Evolutionary conservation across 169 alveolate species (phyloP).

Genomic region (Toxoplasma gondii): DNA sequence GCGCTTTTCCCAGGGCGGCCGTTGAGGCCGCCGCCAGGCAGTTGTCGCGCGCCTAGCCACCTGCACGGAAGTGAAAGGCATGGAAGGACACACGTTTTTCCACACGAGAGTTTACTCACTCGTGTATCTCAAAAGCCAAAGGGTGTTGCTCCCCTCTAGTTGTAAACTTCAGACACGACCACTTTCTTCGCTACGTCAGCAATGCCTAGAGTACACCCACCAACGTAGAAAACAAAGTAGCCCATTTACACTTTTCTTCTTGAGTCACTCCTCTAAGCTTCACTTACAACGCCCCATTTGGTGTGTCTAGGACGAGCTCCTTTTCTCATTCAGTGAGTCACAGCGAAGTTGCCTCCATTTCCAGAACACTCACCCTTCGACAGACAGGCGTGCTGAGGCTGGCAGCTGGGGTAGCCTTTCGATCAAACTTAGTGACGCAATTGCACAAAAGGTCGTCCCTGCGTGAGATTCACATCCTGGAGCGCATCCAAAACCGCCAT

Average conservation of each 20-base stretch:
- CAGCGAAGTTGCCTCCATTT: no score
- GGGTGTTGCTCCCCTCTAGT: no score
- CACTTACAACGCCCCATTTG: no score
- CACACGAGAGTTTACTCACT: neutral
- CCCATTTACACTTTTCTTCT: no score
- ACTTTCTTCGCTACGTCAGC: no score
- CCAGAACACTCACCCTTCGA: constrained; percentile 5
- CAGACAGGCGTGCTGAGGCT: neutral
- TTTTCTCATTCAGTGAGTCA: no score
- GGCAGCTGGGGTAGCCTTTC: neutral
- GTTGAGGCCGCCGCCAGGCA: constrained; percentile 65
- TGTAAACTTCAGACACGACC: neutral
- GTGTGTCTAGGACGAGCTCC: no score
- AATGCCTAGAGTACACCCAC: no score
- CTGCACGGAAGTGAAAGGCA: constrained; percentile 31
- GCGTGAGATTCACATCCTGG: constrained; percentile 38
- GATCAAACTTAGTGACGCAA: neutral
- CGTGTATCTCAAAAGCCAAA: no score
- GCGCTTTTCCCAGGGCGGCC: constrained; percentile 75
- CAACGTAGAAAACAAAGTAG: no score
- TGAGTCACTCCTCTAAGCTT: no score
- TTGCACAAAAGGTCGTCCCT: constrained; percentile 12
- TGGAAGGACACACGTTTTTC: neutral
- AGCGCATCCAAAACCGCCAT: constrained; percentile 28
- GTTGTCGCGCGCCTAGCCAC: constrained; percentile 67